Base-by-base conservation (phyloP, 208 protist species). In the Giardia duodenalis region DNA sequence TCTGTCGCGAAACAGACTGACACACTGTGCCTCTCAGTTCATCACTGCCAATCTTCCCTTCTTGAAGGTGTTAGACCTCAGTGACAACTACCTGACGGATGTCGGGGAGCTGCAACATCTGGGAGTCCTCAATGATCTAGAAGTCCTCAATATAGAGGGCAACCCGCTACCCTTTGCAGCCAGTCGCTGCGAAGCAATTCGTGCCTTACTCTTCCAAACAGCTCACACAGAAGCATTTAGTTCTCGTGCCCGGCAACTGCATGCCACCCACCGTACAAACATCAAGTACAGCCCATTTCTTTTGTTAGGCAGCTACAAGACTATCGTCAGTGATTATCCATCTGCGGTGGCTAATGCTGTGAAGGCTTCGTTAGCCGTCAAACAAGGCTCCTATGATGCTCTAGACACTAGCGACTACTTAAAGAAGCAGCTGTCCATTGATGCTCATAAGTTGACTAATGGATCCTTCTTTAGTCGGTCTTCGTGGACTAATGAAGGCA, bases 21-120 rank as follows among this genome's bases (percentile, higher is more conserved):
- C 39, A 89, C 4, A 42, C 3, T 42, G 4, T 44, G 19, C 86
- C 4, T 46, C 39, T 10, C 4, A n/a, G 4, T 89, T 89, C 42
- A 46, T 89, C 42, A 42, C 44, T 46, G 22, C 3, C 19, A 46
- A n/a, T 45, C 44, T 89, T 45, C 86, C 86, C 4, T 89, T 89
- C 44, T 45, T 89, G 86, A 89, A 89, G 42, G 44, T 89, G 4
- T 19, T 89, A 19, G 86, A 89, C 44, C 22, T 89, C 4, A 46
- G 22, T 89, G 86, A 89, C 44, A 89, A 89, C 44, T 89, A 89
- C 42, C 44, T 89, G 4, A 89, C 4, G 4, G 42, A 89, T 89
- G 4, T 89, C 44, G 4, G 44, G 4, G 86, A 89, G 4, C 4
- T 89, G 4, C 22, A 89, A 45, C 4, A 45, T 46, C 44, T 89